Base-by-base conservation (phyloP, 1,284 basidiomycete species). In the Cryptococcus hybrid region DNA sequence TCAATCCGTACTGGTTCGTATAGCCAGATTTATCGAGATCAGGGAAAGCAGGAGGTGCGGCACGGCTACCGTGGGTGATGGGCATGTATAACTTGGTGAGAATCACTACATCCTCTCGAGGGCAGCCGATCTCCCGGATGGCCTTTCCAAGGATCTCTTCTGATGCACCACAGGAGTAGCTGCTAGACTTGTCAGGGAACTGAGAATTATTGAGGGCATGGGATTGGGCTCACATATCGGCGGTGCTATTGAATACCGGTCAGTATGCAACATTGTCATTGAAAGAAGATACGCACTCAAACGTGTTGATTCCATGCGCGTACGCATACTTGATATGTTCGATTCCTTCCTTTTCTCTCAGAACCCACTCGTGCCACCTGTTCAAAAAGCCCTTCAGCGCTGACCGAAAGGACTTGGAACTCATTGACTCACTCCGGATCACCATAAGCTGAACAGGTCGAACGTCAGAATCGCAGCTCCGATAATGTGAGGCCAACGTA, bases 91-190 rank as follows among this genome's bases (percentile, higher is more conserved):
- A 85, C 79, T 91, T 90, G 39, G 88, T 89, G 79, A 91, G 81
- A 15, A 90, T 82, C 11, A 91, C 88, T 34, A 90, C 83, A 63
- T 87, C 85, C 24, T 87, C 85, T 6, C 90, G 84, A 8, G 88
- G 87, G 9, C 55, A 80, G 37, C 85, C 78, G 57, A 84, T 81
- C 63, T 86, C 71, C 68, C 87, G 88, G 77, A 94, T 86, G 0
- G 88, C 90, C 65, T 88, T 88, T 7, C 91, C 90, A 40, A 92
- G 81, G 56, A 90, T 84, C 24, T 83, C 71, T 74, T 93, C 69
- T 44, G 60, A 81, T 52, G 79, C 78, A 35, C 83, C 83, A 55
- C 82, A 82, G 7, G 82, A 83, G 59, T 85, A 85, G n/a, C 46
- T 47, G 24, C 37, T 37, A 35, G 46, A 40, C 12, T 12, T 12